Conservation (phyloP, 805 yeast species). For the Candida rishiriensis region DNA sequence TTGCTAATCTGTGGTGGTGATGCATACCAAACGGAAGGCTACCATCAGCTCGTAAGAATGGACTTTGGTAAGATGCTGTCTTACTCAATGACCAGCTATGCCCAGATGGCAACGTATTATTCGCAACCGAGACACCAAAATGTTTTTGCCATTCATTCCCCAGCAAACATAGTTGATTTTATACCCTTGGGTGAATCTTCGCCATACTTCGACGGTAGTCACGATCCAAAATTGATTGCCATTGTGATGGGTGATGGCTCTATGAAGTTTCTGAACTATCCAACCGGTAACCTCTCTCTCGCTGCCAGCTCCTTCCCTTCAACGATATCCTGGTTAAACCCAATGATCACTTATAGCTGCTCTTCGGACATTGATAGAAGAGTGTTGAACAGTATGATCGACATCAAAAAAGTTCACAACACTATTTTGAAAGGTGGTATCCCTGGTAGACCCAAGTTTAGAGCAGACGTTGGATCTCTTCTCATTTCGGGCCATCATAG, state of each 20-base stretch:
- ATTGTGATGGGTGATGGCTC: slow-evolving; percentile 61
- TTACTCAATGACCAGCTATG: slow-evolving; percentile 77
- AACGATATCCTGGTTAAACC: slow-evolving; percentile 71
- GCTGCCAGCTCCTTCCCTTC: slow-evolving; percentile 72
- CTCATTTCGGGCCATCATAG: slow-evolving; percentile 83
- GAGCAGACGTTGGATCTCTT: slow-evolving; percentile 50
- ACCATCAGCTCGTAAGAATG: slow-evolving; percentile 47
- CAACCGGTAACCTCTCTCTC: slow-evolving; percentile 48
- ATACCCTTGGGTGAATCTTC: slow-evolving; percentile 54
- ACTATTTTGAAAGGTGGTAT: slow-evolving; percentile 76
- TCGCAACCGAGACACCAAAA: slow-evolving; percentile 52
- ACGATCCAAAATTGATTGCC: slow-evolving; percentile 65
- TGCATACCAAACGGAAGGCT: slow-evolving; percentile 37
- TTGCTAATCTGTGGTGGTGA: slow-evolving; percentile 69
- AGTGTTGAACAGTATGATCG: slow-evolving; percentile 24
- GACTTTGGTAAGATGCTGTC: slow-evolving; percentile 79
- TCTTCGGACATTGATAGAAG: slow-evolving; percentile 39
- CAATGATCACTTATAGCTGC: slow-evolving; percentile 54
- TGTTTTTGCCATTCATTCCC: slow-evolving; percentile 49
- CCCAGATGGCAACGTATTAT: slow-evolving; percentile 76
- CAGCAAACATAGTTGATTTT: slow-evolving; percentile 40
- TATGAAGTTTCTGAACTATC: slow-evolving; percentile 54
- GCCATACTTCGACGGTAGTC: slow-evolving; percentile 79
- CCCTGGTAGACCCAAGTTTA: slow-evolving; percentile 47
- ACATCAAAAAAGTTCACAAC: slow-evolving; percentile 51